Evolutionary conservation across 225 moss, liverwort and hornwort genomes (phyloP).

Genomic region (Marchantia polymorpha): DNA sequence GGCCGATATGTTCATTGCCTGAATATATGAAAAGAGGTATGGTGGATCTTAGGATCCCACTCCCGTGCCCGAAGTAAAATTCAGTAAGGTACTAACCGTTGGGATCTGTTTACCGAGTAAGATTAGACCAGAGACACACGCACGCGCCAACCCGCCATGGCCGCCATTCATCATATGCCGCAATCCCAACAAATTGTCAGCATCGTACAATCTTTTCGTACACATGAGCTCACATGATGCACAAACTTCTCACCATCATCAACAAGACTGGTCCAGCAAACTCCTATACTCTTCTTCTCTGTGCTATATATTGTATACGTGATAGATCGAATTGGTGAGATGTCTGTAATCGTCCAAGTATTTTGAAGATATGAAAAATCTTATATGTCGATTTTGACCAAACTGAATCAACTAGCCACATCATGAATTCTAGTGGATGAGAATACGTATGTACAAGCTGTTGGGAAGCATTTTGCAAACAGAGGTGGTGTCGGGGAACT

Average conservation of each 20-base stretch:
- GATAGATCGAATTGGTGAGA: no score
- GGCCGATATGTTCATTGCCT: no score
- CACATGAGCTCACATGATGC: not conserved
- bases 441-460: no score
- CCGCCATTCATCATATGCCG: conserved; percentile 19
- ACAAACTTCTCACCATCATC: conserved; percentile 24
- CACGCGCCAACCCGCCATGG: not conserved
- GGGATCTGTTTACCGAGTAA: conserved; percentile 14
- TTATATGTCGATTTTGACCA: no score
- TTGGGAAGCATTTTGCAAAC: no score
- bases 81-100: conserved; percentile 17
- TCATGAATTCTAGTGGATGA: no score
- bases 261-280: conserved; percentile 3
- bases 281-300: not conserved
- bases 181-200: conserved; percentile 28
- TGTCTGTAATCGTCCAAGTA: no score
- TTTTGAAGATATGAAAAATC: no score
- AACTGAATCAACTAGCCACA: no score
- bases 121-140: not conserved
- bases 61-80: no score
- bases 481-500: not conserved
- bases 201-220: not conserved
- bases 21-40: no score
- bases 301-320: not conserved
- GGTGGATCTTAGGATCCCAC: no score